Base-by-base conservation (phyloP, 75 land plant species). In the Azolla pinnata region DNA sequence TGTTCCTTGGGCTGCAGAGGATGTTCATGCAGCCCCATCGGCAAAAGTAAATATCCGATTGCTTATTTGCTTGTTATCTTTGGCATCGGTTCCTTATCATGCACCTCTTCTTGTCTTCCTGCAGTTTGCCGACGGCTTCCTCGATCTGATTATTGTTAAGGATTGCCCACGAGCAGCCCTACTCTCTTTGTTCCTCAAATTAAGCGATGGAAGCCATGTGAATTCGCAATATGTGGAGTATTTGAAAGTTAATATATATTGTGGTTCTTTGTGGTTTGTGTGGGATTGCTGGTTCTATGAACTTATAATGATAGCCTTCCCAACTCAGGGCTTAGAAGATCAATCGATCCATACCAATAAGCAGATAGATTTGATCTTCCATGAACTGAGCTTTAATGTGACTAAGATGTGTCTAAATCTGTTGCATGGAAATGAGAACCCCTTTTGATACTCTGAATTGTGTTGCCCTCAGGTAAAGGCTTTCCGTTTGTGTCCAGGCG, bases 71-170 rank as follows among this genome's bases (percentile, higher is more conserved):
- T n/a, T n/a, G n/a, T n/a, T n/a, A n/a, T n/a, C n/a, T n/a, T n/a
- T n/a, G n/a, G n/a, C n/a, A n/a, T n/a, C n/a, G n/a, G n/a, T n/a
- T n/a, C 50, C 16, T 42, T 31, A 18, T 61, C n/a, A 5, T 38
- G 4, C 16, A n/a, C 26, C 16, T 57, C 20, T 21, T 2, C 1
- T 59, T 24, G 28, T 48, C 59, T 55, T 32, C 67, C 0, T 82
- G 75, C 84, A 92, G 97, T 84, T 92, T 56, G 69, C 93, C 31
- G 97, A 92, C 84, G 97, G 97, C 38, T 87, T 49, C 56, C 54
- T 87, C 56, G 97, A 92, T 64, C 47, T 85, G 66, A 54, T 88
- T 21, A 29, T 87, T 25, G 65, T 85, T 14, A 62, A 53, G 49
- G 80, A 84, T 24, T 82, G 86, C 65, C 73, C 93, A 23, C 76